Base-by-base conservation (phyloP, 306 rosid genomes). In the Parietaria judaica region DNA sequence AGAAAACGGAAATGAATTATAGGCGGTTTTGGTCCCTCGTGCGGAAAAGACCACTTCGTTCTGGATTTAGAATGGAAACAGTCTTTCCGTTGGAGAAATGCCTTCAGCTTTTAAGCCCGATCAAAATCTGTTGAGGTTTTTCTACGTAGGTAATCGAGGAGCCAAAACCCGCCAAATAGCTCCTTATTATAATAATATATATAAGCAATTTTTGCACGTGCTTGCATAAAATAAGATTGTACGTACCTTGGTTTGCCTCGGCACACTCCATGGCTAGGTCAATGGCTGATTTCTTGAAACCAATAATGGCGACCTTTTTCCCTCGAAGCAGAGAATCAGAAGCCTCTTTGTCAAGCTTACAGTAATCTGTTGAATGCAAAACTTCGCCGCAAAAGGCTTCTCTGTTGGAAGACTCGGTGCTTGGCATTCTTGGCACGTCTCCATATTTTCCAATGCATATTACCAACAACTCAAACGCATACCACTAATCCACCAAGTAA, bases 371-470 rank as follows among this genome's bases (percentile, higher is more conserved):
- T 11, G 85, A 56, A 56, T 81, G 91, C 64, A 81, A 44, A 13
- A 84, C 83, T 44, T 72, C 79, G 8, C 91, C 91, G 7, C 38
- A 57, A 63, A 84, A 81, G 34, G 56, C 63, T 31, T 84, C 78
- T 54, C 68, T 79, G 14, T 17, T 14, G 23, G 81, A 75, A 46
- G 44, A 79, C 11, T 48, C 36, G 3, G 9, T 13, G 17, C 6
- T 66, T 54, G 80, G 85, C 56, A 72, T 72, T 62, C 67, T 76
- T 44, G 83, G 74, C 36, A 79, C 9, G 63, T 84, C 87, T 68
- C 91, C 87, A 34, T 81, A 79, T 67, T 75, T 81, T 6, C 87
- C 85, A 31, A 74, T 66, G 79, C 91, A 79, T 39, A 85, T 72
- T 23, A 77, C 85, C 38, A 84, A 60, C 14, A 84, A 66, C 80